Base-by-base conservation (phyloP, 139 green algal genomes). In the Coccomyxa sp. region DNA sequence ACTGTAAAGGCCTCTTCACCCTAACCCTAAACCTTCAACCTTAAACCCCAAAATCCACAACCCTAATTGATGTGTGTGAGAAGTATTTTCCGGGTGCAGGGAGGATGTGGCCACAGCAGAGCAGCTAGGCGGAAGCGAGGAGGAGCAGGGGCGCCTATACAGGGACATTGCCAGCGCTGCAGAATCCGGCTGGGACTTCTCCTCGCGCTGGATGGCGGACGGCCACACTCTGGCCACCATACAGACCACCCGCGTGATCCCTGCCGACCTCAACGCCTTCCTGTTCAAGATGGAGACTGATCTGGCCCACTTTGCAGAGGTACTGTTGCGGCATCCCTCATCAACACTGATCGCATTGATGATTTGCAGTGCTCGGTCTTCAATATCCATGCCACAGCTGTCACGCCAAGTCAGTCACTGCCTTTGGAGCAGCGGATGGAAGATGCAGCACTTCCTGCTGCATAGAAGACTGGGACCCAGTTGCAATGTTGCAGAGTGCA, bases 111-210 rank as follows among this genome's bases (percentile, higher is more conserved):
- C 82, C 1, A 87, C 84, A 13, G 86, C 86, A 0, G 67, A 58
- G 9, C 79, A 68, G 0, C 57, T 86, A 71, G 58, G 27, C 0
- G 28, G 16, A 17, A n/a, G 15, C 10, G 58, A 77, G 15, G 31
- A 57, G 51, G 27, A n/a, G 57, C 58, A 77, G 63, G 63, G 10
- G 81, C 38, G 38, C 3, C 38, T 51, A 7, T 98, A 89, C 77
- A 86, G 88, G 1, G 88, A 98, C 25, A 85, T 99, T 10, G 95
- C 97, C 16, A 92, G 85, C 31, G 93, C 91, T 0, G 96, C 96
- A 0, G 97, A 98, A 88, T 95, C 88, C 31, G 96, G 96, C 12
- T 98, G 94, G 95, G 97, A 99, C 90, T 99, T 97, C 83, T 94
- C 90, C 23, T 95, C 91, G 0, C 89, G 95, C 67, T 96, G 93